A percentile compares a stretch with the other conserved stretches of the same genome.
phyloP scores from a whole-genome alignment of 768 basidiomycete genomes.

The Mycena indigotica region DNA sequence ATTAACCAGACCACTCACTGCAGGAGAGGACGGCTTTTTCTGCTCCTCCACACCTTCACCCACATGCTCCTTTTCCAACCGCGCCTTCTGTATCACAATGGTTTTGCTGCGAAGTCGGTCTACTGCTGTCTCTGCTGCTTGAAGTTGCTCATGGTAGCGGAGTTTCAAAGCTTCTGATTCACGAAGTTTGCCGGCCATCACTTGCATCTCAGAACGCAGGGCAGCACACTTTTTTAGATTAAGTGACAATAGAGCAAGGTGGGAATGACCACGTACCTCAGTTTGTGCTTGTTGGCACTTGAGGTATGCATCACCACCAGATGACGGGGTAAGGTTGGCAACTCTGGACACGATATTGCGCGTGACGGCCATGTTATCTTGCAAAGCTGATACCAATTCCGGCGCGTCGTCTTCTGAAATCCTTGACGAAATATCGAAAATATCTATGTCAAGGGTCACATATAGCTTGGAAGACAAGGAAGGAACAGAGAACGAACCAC shows the following conservation, averaged over 20 bases:
- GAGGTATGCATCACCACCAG: conserved; percentile 43
- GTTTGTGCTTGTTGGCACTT: conserved; percentile 58
- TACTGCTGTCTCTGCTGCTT: conserved; percentile 58
- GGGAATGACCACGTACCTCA: conserved; percentile 50
- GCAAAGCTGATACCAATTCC: conserved; percentile 47
- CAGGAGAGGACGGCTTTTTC: conserved; percentile 61
- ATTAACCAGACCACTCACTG: conserved; percentile 71
- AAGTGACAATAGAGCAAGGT: conserved; percentile 11
- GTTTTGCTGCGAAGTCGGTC: conserved; percentile 62
- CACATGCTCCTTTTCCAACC: conserved; percentile 29
- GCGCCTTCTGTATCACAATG: conserved; percentile 49
- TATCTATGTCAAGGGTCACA: conserved; percentile 33
- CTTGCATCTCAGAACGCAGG: conserved; percentile 58
- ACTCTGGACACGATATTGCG: conserved; percentile 61
- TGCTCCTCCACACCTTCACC: conserved; percentile 47
- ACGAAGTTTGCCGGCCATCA: conserved; percentile 50
- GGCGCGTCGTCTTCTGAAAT: conserved; percentile 39
- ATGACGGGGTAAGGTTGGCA: conserved; percentile 43
- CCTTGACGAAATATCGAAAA: conserved; percentile 50
- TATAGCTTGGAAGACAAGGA: conserved; percentile 7
- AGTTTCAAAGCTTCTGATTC: conserved; percentile 54
- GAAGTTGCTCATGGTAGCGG: conserved; percentile 52
- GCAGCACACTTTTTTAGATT: conserved; percentile 49
- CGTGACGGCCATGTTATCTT: conserved; percentile 59
- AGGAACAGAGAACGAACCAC: conserved; percentile 35